Conservation (phyloP, 139 green algal species). For the Tetraselmis chui region DNA sequence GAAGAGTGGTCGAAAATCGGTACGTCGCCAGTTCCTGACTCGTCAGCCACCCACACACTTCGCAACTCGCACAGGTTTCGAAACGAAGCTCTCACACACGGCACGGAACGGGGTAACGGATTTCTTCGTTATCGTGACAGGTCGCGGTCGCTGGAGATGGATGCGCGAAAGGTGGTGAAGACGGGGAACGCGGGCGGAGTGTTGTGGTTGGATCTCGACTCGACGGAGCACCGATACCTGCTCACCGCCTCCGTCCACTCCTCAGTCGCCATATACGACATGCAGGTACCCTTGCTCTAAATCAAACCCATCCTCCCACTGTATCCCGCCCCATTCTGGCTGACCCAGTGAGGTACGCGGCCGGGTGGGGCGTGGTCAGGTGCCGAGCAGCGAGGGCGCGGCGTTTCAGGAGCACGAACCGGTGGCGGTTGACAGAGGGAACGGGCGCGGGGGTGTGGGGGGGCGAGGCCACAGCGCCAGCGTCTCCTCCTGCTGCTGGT, state of each 20-base stretch:
- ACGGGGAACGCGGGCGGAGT: slow-evolving; percentile 31
- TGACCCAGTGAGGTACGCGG: no score
- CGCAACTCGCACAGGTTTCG: not conserved
- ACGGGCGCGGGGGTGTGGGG: not conserved
- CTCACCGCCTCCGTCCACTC: slow-evolving; percentile 37
- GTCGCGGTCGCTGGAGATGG: not conserved
- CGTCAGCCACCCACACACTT: not conserved
- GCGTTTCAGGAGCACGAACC: not conserved
- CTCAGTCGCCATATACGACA: slow-evolving; percentile 50
- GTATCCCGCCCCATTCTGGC: no score
- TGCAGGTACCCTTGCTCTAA: slow-evolving; percentile 21
- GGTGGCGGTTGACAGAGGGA: not conserved
- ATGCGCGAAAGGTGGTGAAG: slow-evolving; percentile 4
- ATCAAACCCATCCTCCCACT: no score
- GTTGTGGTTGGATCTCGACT: slow-evolving; percentile 51
- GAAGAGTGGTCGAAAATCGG: not conserved
- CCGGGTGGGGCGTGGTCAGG: not conserved
- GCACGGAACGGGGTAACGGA: not conserved
- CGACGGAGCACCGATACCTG: slow-evolving; percentile 60
- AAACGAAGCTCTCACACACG: not conserved
- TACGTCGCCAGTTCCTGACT: not conserved
- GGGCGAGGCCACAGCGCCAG: slow-evolving; percentile 28
- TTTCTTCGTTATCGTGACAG: not conserved
- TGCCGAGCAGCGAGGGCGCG: not conserved
- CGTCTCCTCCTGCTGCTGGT: slow-evolving; percentile 59